Base-by-base conservation (phyloP, 106 monocot species). In the Apostasia ramifera region DNA sequence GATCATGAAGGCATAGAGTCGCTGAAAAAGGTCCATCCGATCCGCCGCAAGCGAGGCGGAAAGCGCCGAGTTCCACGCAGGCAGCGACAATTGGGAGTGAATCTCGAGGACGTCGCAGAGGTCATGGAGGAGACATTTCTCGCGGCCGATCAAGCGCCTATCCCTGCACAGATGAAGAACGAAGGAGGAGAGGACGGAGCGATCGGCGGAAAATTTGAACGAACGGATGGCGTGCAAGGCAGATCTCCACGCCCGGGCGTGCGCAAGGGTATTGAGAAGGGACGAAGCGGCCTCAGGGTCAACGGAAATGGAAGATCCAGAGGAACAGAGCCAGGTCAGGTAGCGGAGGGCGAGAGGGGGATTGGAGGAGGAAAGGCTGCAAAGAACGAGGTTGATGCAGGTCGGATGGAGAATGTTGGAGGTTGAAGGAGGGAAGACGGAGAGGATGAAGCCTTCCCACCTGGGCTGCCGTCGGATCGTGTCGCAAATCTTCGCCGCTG, bases 11-110 rank as follows among this genome's bases (percentile, higher is more conserved):
- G 50, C 47, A 57, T 85, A 79, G 65, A 76, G 47, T 45, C 66
- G 64, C 55, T 59, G 80, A 48, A 85, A 53, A n/a, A 85, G 71
- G 51, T 89, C 89, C 45, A 75, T 66, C 4, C 79, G 66, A 2
- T 43, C 70, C 6, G 75, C 53, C 10, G 66, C 48, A 39, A 85
- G 66, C 14, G 77, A 75, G n/a, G 55, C 44, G n/a, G 69, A 71
- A 44, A 85, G 73, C 5, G 82, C 67, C 5, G 46, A 53, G 40
- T 82, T 82, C 72, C 77, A 75, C 13, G 73, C 53, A n/a, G 26
- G 43, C 40, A 74, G 66, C 8, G 81, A 75, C 4, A 57, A 75
- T 63, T n/a, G 8, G 9, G 47, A 55, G 43, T 51, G 69, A 7
- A n/a, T 37, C n/a, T 47, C 6, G 5, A 67, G 41, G 42, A 71